Base-by-base conservation (phyloP, 2,329 filamentous ascomycete genomes). In the Trichoderma harzianum region DNA sequence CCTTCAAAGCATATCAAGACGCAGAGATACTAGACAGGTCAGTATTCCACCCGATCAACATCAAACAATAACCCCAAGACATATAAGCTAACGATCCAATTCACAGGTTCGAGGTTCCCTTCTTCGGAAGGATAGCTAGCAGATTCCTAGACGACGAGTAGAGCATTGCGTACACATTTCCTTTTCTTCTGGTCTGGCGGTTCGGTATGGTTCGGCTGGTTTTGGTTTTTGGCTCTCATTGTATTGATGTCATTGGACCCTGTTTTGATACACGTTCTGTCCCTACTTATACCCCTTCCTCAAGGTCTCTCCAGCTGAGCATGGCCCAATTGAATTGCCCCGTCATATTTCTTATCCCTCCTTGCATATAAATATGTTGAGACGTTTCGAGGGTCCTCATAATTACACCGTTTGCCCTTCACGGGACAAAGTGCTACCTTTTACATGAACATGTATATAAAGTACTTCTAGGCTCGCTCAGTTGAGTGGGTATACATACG, bases 71-170 rank as follows among this genome's bases (percentile, higher is more conserved):
- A 3, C n/a, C 21, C 3, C 12, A 57, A 3, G n/a, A 5, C 10
- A 10, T 4, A 24, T 12, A 24, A 24, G 24, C 65, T 68, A 18
- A 69, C 36, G 26, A n/a, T 32, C 6, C 2, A 18, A 24, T 12
- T 14, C 16, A 43, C 8, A 89, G 95, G 79, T 97, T 91, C 74
- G 95, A 98, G 81, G 87, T 98, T 2, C 95, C 95, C 0, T 90
- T 97, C 78, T 92, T 98, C 78, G 96, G 96, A 5, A 86, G 86
- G 55, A 84, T 98, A 76, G 96, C 96, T 57, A 97, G 92, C 82
- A 92, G 92, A 30, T 95, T 98, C 78, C 87, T 98, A 71, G 95
- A 98, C 78, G 93, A 97, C 79, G 96, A 98, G 74, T 84, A 78
- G 74, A 34, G 32, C 18, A 8, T 21, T 60, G 16, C 4, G 16